phyloP scores from a whole-genome alignment of 495 filamentous ascomycete species.

The Cercophora samala region DNA sequence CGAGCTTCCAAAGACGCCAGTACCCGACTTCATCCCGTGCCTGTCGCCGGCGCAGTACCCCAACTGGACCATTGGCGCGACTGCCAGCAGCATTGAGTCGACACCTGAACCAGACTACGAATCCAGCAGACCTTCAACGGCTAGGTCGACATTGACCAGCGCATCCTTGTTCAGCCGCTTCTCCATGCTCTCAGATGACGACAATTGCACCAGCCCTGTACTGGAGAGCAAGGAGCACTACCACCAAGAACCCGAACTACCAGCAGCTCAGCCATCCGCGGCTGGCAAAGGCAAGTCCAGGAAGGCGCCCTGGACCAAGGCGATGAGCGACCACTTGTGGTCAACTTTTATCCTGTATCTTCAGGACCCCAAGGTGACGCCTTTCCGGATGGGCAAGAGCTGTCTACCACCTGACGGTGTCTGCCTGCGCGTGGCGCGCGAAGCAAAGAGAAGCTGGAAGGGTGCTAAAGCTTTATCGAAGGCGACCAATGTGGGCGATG shows the following conservation, averaged over 20 bases:
- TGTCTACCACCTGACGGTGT: constrained; percentile 85
- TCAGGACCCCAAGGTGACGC: constrained; percentile 87
- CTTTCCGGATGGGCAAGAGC: constrained; percentile 86
- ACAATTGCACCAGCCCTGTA: constrained; percentile 43
- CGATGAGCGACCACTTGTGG: constrained; percentile 94
- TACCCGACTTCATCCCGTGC: constrained; percentile 35
- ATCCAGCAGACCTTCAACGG: constrained; percentile 50
- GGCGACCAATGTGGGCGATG: constrained; percentile 25
- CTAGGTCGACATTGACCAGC: constrained; percentile 50
- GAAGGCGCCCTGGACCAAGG: constrained; percentile 69
- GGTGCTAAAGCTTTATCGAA: constrained; percentile 46
- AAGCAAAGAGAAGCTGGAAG: constrained; percentile 82
- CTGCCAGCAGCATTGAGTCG: constrained; percentile 44
- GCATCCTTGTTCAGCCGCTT: constrained; percentile 46
- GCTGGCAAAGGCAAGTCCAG: constrained; percentile 30
- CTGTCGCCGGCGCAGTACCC: constrained; percentile 40
- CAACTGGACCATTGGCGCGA: constrained; percentile 47
- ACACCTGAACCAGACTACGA: constrained; percentile 47
- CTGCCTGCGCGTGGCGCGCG: constrained; percentile 80
- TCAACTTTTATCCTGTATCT: constrained; percentile 82
- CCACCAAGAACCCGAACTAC: constrained; percentile 14
- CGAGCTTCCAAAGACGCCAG: constrained; percentile 48
- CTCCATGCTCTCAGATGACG: constrained; percentile 48
- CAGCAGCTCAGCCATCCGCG: constrained; percentile 16
- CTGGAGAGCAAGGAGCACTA: constrained; percentile 34